Evolutionary conservation across 176 grass and related monocot genomes (phyloP), one percentile per base, ranked within the genome.

Genomic region (Juncus inflexus): DNA sequence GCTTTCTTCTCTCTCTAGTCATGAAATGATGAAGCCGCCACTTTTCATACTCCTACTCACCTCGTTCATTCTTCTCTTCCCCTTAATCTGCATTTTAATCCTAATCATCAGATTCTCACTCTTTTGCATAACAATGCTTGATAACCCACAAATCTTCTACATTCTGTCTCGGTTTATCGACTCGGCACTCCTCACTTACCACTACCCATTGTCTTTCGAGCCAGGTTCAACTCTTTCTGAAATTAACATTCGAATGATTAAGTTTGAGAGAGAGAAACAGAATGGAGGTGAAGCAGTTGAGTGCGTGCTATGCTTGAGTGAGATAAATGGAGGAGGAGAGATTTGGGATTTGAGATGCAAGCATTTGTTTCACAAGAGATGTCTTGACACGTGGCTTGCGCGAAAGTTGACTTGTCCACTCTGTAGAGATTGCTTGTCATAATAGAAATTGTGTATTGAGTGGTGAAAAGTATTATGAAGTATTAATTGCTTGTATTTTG

Each of bases 321-420:
- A 64, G 69, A 76, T 69, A 35, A 77, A 78, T 61, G 86, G 62
- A 49, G 77, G 77, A 2, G 77, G 70, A 43, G 77, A 89, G 77
- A 75, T 81, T 12, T 74, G 77, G 37, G 64, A 78, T 59, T 67
- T 84, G 36, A 69, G 52, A 50, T 77, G 80, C 60, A 60, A 60
- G 51, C 85, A 80, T 65, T 65, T 88, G 45, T 88, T 88, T 73
- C 85, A 88, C 50, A 55, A 55, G 51, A 19, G 37, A 3, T 84
- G 85, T 66, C 51, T 80, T 7, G 80, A 84, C 37, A 45, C 50
- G 15, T 88, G 85, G 85, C 50, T 88, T 13, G 42, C 42, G 4
- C 63, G 47, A 35, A 40, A 45, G 12, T 52, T 55, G 12, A 58
- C 52, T 40, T 71, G 67, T 71, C 35, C 52, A 37, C 67, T 71